Evolutionary conservation across 768 basidiomycete genomes (phyloP).

Genomic region (Suillus lakei): DNA sequence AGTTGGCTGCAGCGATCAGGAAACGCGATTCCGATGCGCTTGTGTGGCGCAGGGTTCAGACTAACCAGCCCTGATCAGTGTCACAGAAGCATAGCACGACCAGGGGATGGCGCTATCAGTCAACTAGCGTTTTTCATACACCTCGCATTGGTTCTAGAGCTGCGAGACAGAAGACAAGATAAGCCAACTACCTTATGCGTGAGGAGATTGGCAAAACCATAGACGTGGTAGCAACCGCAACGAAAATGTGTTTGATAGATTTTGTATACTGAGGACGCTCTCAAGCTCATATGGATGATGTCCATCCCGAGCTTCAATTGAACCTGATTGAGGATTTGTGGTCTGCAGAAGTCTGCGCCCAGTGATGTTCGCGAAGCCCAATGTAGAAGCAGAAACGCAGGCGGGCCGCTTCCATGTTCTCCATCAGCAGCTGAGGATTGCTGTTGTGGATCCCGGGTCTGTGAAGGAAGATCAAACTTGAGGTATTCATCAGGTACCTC

Average conservation of each 20-base stretch:
- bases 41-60: slow-evolving; percentile 1
- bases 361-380: background rate
- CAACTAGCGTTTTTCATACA: background rate
- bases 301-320: background rate
- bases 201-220: background rate
- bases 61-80: background rate
- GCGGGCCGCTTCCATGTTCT: background rate
- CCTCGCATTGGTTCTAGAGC: background rate
- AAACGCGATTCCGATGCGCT: background rate
- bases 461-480: background rate
- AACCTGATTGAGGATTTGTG: background rate
- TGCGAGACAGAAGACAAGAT: background rate
- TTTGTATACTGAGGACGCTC: background rate
- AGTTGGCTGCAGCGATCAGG: background rate
- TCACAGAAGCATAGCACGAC: background rate
- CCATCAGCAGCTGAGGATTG: background rate
- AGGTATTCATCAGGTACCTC: background rate
- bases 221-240: background rate
- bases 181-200: background rate
- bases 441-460: background rate
- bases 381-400: background rate
- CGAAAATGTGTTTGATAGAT: background rate
- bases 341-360: background rate
- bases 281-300: background rate
- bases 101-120: background rate